These are phyloP conservation scores for Rhizopogon salebrosus DNA, from an alignment of 768 basidiomycete species.

Conservation along the genomic window DNA sequence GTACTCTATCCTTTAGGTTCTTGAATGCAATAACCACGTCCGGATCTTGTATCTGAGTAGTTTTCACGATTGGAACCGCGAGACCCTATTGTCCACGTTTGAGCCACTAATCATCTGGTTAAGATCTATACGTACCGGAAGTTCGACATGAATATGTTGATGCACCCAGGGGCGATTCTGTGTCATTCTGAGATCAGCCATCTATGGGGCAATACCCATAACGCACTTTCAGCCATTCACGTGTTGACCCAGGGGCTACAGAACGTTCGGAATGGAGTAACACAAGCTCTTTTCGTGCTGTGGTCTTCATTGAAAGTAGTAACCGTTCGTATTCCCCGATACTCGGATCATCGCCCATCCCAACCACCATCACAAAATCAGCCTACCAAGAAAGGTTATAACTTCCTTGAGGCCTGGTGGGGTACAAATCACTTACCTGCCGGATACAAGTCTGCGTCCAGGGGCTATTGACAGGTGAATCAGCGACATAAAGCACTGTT, in stretches of 20 bases:
- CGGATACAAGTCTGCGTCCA: slow-evolving; percentile 99
- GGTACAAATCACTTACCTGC: slow-evolving; percentile 51
- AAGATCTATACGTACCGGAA: slow-evolving; percentile 48
- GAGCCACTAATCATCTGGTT: neutral
- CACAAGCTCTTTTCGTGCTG: slow-evolving; percentile 95
- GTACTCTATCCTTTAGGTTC: slow-evolving; percentile 89
- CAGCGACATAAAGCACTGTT: slow-evolving; percentile 93
- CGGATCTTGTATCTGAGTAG: slow-evolving; percentile 66
- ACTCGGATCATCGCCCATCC: slow-evolving; percentile 87
- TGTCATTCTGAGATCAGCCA: slow-evolving; percentile 4
- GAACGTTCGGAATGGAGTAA: slow-evolving; percentile 89
- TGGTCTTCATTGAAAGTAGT: slow-evolving; percentile 92
- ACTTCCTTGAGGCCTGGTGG: neutral
- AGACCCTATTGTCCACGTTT: slow-evolving; percentile 49
- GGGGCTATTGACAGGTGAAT: slow-evolving; percentile 89
- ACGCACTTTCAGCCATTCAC: slow-evolving; percentile 89
- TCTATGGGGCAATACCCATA: neutral
- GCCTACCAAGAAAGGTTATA: slow-evolving; percentile 41
- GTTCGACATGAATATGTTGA: slow-evolving; percentile 92
- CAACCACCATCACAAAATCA: slow-evolving; percentile 90
- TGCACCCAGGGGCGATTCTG: slow-evolving; percentile 95
- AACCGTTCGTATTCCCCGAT: slow-evolving; percentile 94
- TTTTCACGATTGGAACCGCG: slow-evolving; percentile 58
- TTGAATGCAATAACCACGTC: slow-evolving; percentile 86
- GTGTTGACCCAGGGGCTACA: slow-evolving; percentile 85